A percentile compares a stretch with the other conserved stretches of the same genome.
Conservation (phyloP, 345 rosid genomes). For the Clausena lansium region DNA sequence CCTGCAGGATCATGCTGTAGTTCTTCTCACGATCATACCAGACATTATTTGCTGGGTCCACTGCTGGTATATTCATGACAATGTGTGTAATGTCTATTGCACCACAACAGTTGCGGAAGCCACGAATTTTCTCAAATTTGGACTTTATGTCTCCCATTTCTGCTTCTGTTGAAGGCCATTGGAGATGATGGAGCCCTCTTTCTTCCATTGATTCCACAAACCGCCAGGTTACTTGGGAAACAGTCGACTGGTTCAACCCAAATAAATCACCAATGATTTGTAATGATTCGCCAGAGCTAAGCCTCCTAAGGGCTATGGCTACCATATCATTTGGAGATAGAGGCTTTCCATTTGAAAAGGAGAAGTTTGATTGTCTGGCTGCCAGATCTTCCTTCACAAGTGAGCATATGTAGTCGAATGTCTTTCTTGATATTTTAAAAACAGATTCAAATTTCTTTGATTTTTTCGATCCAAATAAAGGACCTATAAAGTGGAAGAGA, state of each 20-base stretch:
- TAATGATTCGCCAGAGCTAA: conserved; percentile 75
- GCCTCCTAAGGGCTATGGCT: conserved; percentile 73
- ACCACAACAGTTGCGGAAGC: conserved; percentile 69
- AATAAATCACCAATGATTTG: conserved; percentile 59
- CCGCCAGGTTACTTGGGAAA: conserved; percentile 77
- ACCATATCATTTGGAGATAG: conserved; percentile 58
- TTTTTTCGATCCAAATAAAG: conserved; percentile 37
- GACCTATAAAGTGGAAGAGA: conserved; percentile 32
- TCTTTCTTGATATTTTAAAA: conserved; percentile 66
- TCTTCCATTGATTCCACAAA: conserved; percentile 82
- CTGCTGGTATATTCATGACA: conserved; percentile 60
- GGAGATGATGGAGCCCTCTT: conserved; percentile 57
- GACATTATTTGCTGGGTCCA: conserved; percentile 52
- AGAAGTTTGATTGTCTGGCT: conserved; percentile 50
- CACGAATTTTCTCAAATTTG: conserved; percentile 59
- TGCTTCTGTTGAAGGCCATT: conserved; percentile 55
- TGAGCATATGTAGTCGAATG: conserved; percentile 66
- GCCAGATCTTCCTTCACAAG: conserved; percentile 62
- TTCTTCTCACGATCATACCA: conserved; percentile 70
- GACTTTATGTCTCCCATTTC: conserved; percentile 52
- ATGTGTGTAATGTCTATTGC: conserved; percentile 64
- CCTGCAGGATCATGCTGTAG: conserved; percentile 74
- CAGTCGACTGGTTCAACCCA: conserved; percentile 68
- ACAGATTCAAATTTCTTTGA: conserved; percentile 57
- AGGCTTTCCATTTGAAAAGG: conserved; percentile 44